Percentiles rank a stretch among this genome's conserved stretches.
Conservation (phyloP, 192 early-diverging fungal species). For the Mortierella claussenii region DNA sequence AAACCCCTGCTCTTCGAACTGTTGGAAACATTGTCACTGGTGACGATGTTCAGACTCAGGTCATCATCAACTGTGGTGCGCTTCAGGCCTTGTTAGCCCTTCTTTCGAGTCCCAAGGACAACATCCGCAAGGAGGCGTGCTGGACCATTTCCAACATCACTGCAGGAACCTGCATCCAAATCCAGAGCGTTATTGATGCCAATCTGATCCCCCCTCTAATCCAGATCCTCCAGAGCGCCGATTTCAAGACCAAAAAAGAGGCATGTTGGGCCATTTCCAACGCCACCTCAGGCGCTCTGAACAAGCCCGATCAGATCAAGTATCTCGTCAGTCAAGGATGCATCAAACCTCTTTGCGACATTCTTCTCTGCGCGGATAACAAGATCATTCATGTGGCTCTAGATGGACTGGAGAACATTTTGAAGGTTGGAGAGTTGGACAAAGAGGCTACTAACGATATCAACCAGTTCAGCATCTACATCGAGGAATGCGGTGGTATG, state of each 20-base stretch:
- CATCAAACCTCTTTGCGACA: slow-evolving; percentile 96
- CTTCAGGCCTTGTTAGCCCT: slow-evolving; percentile 84
- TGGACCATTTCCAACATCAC: slow-evolving; percentile 99
- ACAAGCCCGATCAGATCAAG: slow-evolving; percentile 92
- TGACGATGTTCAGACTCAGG: slow-evolving; percentile 97
- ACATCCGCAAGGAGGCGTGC: slow-evolving; percentile 98
- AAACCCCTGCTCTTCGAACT: slow-evolving; percentile 97
- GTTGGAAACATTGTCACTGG: slow-evolving; percentile 99
- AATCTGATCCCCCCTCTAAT: slow-evolving; percentile 94
- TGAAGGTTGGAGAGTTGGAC: slow-evolving; percentile 95
- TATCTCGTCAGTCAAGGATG: slow-evolving; percentile 92
- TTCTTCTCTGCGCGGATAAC: slow-evolving; percentile 90
- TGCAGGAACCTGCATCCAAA: slow-evolving; percentile 92
- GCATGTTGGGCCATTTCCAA: slow-evolving; percentile 99
- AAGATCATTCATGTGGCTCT: slow-evolving; percentile 98
- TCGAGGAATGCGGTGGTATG: slow-evolving; percentile 96
- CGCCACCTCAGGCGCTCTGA: slow-evolving; percentile 93
- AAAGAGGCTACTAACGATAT: slow-evolving; percentile 68
- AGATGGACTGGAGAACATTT: slow-evolving; percentile 97
- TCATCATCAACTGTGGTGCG: slow-evolving; percentile 91
- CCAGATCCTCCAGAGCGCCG: slow-evolving; percentile 84
- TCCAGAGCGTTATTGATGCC: slow-evolving; percentile 95
- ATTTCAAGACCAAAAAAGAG: slow-evolving; percentile 99
- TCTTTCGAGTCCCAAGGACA: slow-evolving; percentile 90
- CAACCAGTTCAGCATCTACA: slow-evolving; percentile 89